These are phyloP conservation scores for Pelargonium myrrhifolium DNA, from an alignment of 441 rosid species.

Conservation along the genomic window DNA sequence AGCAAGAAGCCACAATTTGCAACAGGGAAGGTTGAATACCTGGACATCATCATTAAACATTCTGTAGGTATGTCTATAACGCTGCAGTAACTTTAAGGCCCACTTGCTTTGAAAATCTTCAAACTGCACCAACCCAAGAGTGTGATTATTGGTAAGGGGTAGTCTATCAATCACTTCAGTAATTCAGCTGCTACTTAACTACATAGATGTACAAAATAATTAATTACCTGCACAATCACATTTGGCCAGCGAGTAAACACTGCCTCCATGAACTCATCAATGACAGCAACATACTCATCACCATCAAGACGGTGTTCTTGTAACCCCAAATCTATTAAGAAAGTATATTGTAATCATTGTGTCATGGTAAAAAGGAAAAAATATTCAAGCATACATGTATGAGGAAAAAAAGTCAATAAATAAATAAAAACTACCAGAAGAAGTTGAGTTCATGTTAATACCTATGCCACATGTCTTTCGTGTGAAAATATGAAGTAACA, in stretches of 20 bases:
- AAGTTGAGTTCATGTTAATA: no score
- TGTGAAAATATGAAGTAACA: neutral
- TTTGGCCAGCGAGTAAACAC: constrained; percentile 96
- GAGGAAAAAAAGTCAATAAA: no score
- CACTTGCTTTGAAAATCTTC: constrained; percentile 99
- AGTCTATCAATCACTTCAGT: neutral
- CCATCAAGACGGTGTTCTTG: constrained; percentile 85
- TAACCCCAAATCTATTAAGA: constrained; percentile 72
- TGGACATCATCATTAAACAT: constrained; percentile 99
- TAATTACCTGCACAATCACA: constrained; percentile 87
- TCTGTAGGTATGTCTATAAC: constrained; percentile 66
- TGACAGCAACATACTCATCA: constrained; percentile 61
- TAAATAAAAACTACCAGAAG: no score
- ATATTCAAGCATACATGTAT: neutral
- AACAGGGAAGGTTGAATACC: constrained; percentile 38
- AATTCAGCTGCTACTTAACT: neutral
- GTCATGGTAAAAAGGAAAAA: neutral
- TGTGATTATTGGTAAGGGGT: neutral
- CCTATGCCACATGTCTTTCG: neutral
- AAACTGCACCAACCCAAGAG: constrained; percentile 48
- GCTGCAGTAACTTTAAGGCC: constrained; percentile 95
- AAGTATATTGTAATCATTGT: neutral
- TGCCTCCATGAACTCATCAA: constrained; percentile 98
- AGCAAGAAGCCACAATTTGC: neutral
- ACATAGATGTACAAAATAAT: neutral